Base-by-base conservation (phyloP, 2,329 filamentous ascomycete genomes). In the Penicillium verrucosum region DNA sequence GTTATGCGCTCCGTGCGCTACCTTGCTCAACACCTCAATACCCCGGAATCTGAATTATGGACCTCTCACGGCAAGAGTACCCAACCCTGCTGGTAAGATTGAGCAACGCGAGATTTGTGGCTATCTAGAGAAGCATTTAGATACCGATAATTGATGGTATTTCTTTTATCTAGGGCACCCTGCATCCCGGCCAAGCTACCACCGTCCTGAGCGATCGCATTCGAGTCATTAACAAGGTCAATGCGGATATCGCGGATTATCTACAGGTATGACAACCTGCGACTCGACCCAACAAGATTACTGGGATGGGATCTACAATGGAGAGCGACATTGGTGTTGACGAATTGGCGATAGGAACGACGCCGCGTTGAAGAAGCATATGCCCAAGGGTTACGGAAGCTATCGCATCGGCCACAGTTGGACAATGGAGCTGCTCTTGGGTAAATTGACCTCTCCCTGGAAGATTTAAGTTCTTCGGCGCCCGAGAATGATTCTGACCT, bases 201-300 rank as follows among this genome's bases (percentile, higher is more conserved):
- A 82, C 85, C 53, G 84, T 91, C 58, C 84, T 97, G 68, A 89
- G 88, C 75, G 92, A 97, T 67, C 90, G 94, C 69, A 85, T 97
- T 66, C 89, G 89, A 75, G 85, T 91, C 75, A 93, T 97, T 72
- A 85, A 84, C 68, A 91, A 88, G 74, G 79, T 96, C 77, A 97
- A 99, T 76, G 77, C 81, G 66, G 91, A 97, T 72, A 90, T 99
- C 69, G 93, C 93, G 74, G 93, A 97, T 78, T 99, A 93, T 91
- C 83, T 99, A 60, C 89, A 93, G 87, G 92, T 96, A 85, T 76
- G 77, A 64, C 53, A 50, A 60, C 36, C 27, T 53, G 36, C 37
- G 49, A 46, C 12, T 36, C 42, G n/a, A 25, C 9, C 14, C 14
- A 41, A 38, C 44, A 59, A 55, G 45, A 62, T 58, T 59, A 45